Conservation (phyloP, 345 rosid species). For the Eucalyptus polyanthemos region DNA sequence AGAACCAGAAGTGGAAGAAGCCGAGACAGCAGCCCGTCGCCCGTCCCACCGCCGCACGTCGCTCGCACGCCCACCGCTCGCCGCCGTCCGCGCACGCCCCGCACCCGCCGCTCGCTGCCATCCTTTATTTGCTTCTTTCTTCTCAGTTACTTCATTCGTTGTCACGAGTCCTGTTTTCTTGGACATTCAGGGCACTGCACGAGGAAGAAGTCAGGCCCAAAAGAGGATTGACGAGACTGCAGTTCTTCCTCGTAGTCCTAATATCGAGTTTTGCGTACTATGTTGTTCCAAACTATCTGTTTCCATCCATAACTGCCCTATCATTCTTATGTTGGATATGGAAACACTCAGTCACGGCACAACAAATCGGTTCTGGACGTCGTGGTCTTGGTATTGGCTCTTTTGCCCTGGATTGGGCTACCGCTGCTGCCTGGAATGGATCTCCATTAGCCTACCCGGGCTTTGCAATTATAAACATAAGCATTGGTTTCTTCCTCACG, state of each 20-base stretch:
- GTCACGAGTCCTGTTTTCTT: neutral
- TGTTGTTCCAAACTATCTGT: slow-evolving; percentile 28
- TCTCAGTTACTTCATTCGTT: neutral
- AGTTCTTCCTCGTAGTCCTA: slow-evolving; percentile 34
- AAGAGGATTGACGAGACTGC: slow-evolving; percentile 36
- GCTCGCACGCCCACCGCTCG: too few species aligned
- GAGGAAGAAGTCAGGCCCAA: slow-evolving; percentile 28
- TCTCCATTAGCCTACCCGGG: slow-evolving; percentile 23
- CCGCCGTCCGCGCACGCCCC: too few species aligned
- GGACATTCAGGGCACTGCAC: slow-evolving; percentile 21
- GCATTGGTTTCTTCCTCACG: slow-evolving; percentile 8
- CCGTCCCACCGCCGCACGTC: too few species aligned
- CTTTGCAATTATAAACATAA: slow-evolving; percentile 13
- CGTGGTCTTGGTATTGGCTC: slow-evolving; percentile 29
- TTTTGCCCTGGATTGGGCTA: slow-evolving; percentile 25
- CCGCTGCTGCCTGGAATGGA: slow-evolving; percentile 14
- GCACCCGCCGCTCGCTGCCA: too few species aligned
- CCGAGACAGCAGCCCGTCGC: too few species aligned
- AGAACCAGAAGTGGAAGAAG: too few species aligned
- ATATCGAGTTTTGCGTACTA: slow-evolving; percentile 32
- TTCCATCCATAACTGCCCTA: slow-evolving; percentile 26
- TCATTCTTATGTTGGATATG: slow-evolving; percentile 37
- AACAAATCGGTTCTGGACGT: slow-evolving; percentile 25
- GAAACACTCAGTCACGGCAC: slow-evolving; percentile 30
- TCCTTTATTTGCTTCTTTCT: neutral